Conservation (phyloP, 495 filamentous ascomycete genomes). For the Lindgomyces ingoldianus region DNA sequence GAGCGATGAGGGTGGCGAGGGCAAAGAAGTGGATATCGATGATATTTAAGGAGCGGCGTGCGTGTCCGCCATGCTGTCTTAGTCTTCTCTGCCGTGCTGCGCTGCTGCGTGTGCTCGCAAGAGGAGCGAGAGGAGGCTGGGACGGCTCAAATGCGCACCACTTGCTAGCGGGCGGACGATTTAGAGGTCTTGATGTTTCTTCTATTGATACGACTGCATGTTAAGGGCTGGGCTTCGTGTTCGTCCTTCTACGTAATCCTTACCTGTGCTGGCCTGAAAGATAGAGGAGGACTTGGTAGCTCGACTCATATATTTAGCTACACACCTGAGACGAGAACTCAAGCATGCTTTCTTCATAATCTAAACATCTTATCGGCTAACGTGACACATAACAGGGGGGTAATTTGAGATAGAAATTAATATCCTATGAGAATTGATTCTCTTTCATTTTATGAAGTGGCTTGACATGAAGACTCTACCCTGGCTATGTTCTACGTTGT, state of each 20-base stretch:
- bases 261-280: too few species aligned
- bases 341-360: background rate
- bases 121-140: background rate
- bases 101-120: conserved; percentile 8
- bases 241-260: background rate
- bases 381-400: too few species aligned
- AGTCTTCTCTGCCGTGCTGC: conserved; percentile 9
- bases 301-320: background rate
- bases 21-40: conserved; percentile 71
- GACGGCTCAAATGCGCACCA: conserved; percentile 35
- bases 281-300: background rate
- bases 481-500: background rate
- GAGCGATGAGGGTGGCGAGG: conserved; percentile 47
- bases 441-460: too few species aligned
- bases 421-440: too few species aligned
- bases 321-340: background rate
- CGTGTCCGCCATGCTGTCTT: conserved; percentile 35
- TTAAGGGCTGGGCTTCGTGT: background rate
- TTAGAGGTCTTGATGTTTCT: conserved; percentile 8
- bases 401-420: too few species aligned
- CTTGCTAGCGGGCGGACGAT: conserved; percentile 33
- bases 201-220: background rate
- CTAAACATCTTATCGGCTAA: too few species aligned
- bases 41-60: conserved; percentile 58
- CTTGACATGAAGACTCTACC: too few species aligned